These are phyloP conservation scores for Akanthomyces lecanii DNA, from an alignment of 2,329 filamentous ascomycete genomes.

Conservation along the genomic window DNA sequence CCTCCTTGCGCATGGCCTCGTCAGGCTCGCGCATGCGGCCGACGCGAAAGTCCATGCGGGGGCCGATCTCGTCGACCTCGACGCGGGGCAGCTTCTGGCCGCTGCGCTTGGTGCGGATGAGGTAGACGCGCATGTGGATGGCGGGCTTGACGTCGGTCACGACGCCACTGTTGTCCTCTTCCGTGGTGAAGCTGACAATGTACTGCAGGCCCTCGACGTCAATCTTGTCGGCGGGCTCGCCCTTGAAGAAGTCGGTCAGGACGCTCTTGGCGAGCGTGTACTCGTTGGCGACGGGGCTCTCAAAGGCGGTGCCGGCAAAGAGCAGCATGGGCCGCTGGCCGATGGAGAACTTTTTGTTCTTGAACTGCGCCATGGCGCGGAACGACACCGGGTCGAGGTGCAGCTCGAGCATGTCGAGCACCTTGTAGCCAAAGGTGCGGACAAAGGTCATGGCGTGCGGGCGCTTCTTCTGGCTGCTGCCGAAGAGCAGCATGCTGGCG, in stretches of 20 bases:
- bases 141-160: slow-evolving; percentile 48
- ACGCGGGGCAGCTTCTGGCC: slow-evolving; percentile 85
- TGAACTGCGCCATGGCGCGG: slow-evolving; percentile 69
- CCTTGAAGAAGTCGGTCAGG: slow-evolving; percentile 87
- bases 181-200: slow-evolving; percentile 74
- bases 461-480: slow-evolving; percentile 87
- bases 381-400: slow-evolving; percentile 72
- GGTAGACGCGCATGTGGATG: slow-evolving; percentile 73
- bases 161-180: slow-evolving; percentile 49
- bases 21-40: slow-evolving; percentile 79
- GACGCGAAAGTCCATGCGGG: slow-evolving; percentile 85
- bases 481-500: slow-evolving; percentile 78
- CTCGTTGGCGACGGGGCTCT: slow-evolving; percentile 71
- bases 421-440: slow-evolving; percentile 78
- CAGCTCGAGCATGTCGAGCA: slow-evolving; percentile 93
- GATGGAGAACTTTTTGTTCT: slow-evolving; percentile 68
- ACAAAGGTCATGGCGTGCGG: slow-evolving; percentile 82
- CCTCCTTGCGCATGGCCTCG: slow-evolving; percentile 76
- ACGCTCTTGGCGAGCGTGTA: slow-evolving; percentile 85
- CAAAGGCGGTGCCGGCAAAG: slow-evolving; percentile 87
- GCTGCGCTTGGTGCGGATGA: slow-evolving; percentile 79
- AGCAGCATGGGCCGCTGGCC: slow-evolving; percentile 85
- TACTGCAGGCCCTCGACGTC: slow-evolving; percentile 96
- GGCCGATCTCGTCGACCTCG: slow-evolving; percentile 93
- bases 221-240: slow-evolving; percentile 68